Base-by-base conservation (phyloP, 129 eudicot genomes). In the Tanacetum coccineum region DNA sequence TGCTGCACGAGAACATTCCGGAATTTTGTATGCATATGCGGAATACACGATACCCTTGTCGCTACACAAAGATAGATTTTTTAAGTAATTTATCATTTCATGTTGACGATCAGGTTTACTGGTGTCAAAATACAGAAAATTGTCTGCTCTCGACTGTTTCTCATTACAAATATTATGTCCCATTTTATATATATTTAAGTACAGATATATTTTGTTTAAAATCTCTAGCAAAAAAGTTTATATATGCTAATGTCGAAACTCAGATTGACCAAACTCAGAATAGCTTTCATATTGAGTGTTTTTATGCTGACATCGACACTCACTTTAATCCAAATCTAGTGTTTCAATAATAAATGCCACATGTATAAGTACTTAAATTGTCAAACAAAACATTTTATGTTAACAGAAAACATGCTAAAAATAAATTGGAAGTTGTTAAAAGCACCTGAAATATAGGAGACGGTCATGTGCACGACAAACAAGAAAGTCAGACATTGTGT, bases 31-130 rank as follows among this genome's bases (percentile, higher is more conserved):
- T 13, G 99, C 99, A 32, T 83, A 86, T 15, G 96, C 82, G 10
- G 93, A 89, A 81, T 89, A 89, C 25, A 94, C 99, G 8, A 76
- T 89, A 66, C 99, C 99, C 79, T 87, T 90, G 51, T 94, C 99
- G 68, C 99, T 94, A 73, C 80, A 75, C 32, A 59, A 6, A 68
- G 4, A 57, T 18, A 0, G 32, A 10, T 11, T 26, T 49, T 28
- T 6, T 42, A 32, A 46, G 21, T 25, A 30, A 64, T 21, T 14
- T 32, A 18, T 74, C 62, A 58, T 48, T 51, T 40, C 12, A 6
- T 47, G 49, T 28, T 13, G 32, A 59, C 66, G 28, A 22, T 57
- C 40, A 46, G 49, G 58, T 47, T 15, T 58, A 57, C 26, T 25
- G 19, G 13, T 3, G 28, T 40, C 4, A 11, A 8, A 19, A 7